A percentile compares a stretch with the other conserved stretches of the same genome.
These are phyloP conservation scores for Zygosaccharomyces lentus DNA, from an alignment of 805 yeast species.

Conservation along the genomic window DNA sequence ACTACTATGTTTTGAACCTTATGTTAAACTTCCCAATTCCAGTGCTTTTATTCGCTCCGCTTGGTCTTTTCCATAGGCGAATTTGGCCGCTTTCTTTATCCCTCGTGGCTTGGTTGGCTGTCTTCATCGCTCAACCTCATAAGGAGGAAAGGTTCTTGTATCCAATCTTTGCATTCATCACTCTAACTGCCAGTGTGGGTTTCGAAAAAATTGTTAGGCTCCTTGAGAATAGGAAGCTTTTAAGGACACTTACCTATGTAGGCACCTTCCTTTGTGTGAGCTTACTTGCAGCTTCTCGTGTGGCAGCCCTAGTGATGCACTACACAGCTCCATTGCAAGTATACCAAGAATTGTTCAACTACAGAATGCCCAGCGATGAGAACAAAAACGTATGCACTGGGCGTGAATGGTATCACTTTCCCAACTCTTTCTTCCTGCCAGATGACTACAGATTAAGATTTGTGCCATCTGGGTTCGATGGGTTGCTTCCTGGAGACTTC, in stretches of 20 bases:
- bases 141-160: conserved; percentile 90
- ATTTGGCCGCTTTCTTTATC: conserved; percentile 43
- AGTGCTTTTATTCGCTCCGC: conserved; percentile 27
- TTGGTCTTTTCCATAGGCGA: conserved; percentile 27
- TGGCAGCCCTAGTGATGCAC: conserved; percentile 55
- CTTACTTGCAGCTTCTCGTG: conserved; percentile 45
- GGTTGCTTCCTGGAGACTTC: conserved; percentile 86
- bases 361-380: conserved; percentile 26
- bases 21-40: conserved; percentile 65
- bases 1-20: conserved; percentile 66
- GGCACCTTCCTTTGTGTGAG: conserved; percentile 9
- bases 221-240: conserved; percentile 8
- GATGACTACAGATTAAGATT: conserved; percentile 60
- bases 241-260: conserved; percentile 19
- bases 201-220: conserved; percentile 23
- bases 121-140: conserved; percentile 77
- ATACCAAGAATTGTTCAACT: conserved; percentile 40
- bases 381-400: conserved; percentile 74
- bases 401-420: conserved; percentile 91
- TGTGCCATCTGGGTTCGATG: conserved; percentile 74
- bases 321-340: conserved; percentile 71
- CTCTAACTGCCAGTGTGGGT: conserved; percentile 57
- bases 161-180: conserved; percentile 72
- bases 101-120: conserved; percentile 56
- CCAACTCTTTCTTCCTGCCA: conserved; percentile 79